Percentiles rank a stretch among this genome's conserved stretches.
These are phyloP conservation scores for Amanita muscaria DNA, from an alignment of 768 basidiomycete species.

Conservation along the genomic window DNA sequence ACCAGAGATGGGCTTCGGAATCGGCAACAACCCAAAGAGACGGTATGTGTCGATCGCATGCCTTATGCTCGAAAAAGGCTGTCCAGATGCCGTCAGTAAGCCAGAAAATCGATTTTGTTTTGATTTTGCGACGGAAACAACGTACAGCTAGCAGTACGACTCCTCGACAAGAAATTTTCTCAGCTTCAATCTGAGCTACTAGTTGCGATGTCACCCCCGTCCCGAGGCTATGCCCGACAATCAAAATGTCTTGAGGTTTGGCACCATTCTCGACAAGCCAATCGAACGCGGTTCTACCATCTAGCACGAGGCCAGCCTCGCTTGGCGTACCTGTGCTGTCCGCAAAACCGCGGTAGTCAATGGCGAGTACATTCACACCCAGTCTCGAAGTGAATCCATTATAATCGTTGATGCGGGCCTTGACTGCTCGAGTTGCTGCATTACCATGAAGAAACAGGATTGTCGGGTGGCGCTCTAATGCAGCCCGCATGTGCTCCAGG, in stretches of 20 bases:
- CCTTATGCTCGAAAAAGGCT: slow-evolving; percentile 55
- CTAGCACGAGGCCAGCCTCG: slow-evolving; percentile 60
- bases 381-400: slow-evolving; percentile 56
- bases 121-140: slow-evolving; percentile 8
- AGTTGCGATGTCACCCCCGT: slow-evolving; percentile 64
- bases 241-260: slow-evolving; percentile 46
- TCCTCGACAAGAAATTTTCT: slow-evolving; percentile 32
- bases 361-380: slow-evolving; percentile 66
- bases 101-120: slow-evolving; percentile 29
- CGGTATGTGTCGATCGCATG: slow-evolving; percentile 63
- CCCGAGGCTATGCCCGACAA: slow-evolving; percentile 86
- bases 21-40: slow-evolving; percentile 57
- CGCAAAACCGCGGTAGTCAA: slow-evolving; percentile 90
- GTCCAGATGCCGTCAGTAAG: slow-evolving; percentile 20
- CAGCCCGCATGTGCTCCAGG: slow-evolving; percentile 37
- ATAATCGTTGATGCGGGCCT: slow-evolving; percentile 62
- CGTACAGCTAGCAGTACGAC: slow-evolving; percentile 41
- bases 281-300: slow-evolving; percentile 75
- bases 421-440: slow-evolving; percentile 65
- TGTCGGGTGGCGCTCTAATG: slow-evolving; percentile 55
- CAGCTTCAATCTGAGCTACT: slow-evolving; percentile 36
- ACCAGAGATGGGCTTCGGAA: slow-evolving; percentile 60
- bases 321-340: slow-evolving; percentile 78
- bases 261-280: slow-evolving; percentile 62
- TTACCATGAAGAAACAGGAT: slow-evolving; percentile 95